phyloP scores from a whole-genome alignment of 495 filamentous ascomycete genomes.

The Penicillium chermesinum region DNA sequence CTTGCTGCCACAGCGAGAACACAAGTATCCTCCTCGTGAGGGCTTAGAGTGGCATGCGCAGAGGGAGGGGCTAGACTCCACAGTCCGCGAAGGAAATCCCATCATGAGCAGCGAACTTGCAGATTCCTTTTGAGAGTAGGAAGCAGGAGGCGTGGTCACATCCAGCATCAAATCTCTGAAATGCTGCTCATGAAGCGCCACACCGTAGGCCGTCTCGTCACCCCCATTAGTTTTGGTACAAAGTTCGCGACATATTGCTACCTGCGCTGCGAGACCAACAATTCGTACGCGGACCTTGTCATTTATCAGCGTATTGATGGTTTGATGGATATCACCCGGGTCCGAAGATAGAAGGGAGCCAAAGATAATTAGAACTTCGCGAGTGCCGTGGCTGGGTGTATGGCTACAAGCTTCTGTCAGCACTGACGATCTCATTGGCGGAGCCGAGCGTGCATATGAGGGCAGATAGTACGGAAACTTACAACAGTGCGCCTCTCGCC shows the following conservation, averaged over 20 bases:
- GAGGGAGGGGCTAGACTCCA: conserved; percentile 65
- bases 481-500: conserved; percentile 83
- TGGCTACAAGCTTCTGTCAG: conserved; percentile 47
- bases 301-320: conserved; percentile 65
- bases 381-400: conserved; percentile 85
- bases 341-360: conserved; percentile 87
- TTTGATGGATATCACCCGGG: conserved; percentile 91
- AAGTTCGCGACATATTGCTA: conserved; percentile 90
- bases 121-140: conserved; percentile 60
- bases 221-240: conserved; percentile 77
- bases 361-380: conserved; percentile 87
- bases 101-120: conserved; percentile 85
- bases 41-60: conserved; percentile 90
- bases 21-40: conserved; percentile 82
- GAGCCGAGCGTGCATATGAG: too few species aligned
- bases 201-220: conserved; percentile 68
- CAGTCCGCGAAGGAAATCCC: conserved; percentile 94
- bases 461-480: conserved; percentile 21
- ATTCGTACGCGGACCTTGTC: conserved; percentile 84
- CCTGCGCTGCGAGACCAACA: conserved; percentile 83
- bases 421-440: too few species aligned
- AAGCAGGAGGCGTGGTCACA: conserved; percentile 81
- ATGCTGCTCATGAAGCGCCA: conserved; percentile 84
- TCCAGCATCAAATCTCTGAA: conserved; percentile 85
- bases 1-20: conserved; percentile 81